Evolutionary conservation across 2,329 filamentous ascomycete species (phyloP).

Genomic region (Colletotrichum sp.): DNA sequence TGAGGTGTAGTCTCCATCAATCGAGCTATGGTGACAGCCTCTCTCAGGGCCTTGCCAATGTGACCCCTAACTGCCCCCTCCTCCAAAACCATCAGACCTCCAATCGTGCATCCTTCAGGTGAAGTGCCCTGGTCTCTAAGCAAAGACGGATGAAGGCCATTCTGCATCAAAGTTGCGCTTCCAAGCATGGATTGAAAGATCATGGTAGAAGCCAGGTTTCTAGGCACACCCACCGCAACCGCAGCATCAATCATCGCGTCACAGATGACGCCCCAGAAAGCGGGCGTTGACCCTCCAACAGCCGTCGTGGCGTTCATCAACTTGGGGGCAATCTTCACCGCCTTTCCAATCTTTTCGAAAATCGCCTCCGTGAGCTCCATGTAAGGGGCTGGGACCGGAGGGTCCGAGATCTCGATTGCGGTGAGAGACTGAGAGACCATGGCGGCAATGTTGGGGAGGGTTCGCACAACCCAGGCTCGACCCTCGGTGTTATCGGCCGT

Average conservation of each 20-base stretch:
- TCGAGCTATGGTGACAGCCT: conserved; percentile 50
- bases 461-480: conserved; percentile 31
- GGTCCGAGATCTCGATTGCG: conserved; percentile 32
- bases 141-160: conserved; percentile 61
- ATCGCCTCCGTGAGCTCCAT: conserved; percentile 44
- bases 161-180: conserved; percentile 56
- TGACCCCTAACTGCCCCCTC: conserved; percentile 56
- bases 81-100: conserved; percentile 63
- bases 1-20: conserved; percentile 42
- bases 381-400: conserved; percentile 22
- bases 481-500: conserved; percentile 12
- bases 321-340: conserved; percentile 52
- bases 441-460: conserved; percentile 40
- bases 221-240: conserved; percentile 63
- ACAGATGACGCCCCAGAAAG: conserved; percentile 63
- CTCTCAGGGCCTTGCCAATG: conserved; percentile 46
- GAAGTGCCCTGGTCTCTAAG: conserved; percentile 63
- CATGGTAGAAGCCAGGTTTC: conserved; percentile 61
- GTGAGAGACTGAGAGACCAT: conserved; percentile 36
- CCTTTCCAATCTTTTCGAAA: conserved; percentile 59
- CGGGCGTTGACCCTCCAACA: conserved; percentile 64
- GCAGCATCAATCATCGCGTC: conserved; percentile 65
- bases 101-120: conserved; percentile 66
- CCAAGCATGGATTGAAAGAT: conserved; percentile 65
- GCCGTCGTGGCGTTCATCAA: conserved; percentile 64